phyloP scores from a whole-genome alignment of 2,329 filamentous ascomycete species.

The Xylaria sp. region DNA sequence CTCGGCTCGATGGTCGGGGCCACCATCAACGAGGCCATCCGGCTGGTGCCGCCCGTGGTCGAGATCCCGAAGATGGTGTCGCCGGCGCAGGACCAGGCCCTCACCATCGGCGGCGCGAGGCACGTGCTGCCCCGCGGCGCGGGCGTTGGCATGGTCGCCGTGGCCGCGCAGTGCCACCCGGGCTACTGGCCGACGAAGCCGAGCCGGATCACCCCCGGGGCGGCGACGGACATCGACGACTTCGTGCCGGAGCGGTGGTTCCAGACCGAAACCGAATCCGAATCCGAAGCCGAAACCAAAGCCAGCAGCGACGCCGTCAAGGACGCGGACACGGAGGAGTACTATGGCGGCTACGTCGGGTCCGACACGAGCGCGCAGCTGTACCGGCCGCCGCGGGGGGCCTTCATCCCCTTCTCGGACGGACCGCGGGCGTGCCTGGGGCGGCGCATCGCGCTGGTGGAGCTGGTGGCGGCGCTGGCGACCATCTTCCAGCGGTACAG shows the following conservation, averaged over 20 bases:
- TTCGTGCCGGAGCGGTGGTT: constrained; percentile 78
- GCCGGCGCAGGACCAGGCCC: constrained; percentile 52
- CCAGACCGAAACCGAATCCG: no score
- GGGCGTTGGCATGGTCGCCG: constrained; percentile 58
- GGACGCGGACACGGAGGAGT: constrained; percentile 53
- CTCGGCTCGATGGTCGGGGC: constrained; percentile 73
- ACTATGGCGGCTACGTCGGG: constrained; percentile 61
- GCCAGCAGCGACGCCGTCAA: constrained; percentile 21
- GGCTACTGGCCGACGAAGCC: constrained; percentile 68
- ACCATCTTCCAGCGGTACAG: constrained; percentile 62
- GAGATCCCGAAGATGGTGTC: constrained; percentile 70
- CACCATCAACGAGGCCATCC: constrained; percentile 76
- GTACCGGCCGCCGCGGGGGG: constrained; percentile 60
- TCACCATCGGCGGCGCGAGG: constrained; percentile 58
- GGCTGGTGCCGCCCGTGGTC: constrained; percentile 71
- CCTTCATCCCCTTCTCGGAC: constrained; percentile 62
- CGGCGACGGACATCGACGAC: constrained; percentile 62
- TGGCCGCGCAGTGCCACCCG: constrained; percentile 67
- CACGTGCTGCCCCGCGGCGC: constrained; percentile 51
- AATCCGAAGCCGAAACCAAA: no score
- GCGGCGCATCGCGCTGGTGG: constrained; percentile 61
- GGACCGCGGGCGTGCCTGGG: constrained; percentile 61
- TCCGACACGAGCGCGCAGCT: constrained; percentile 64
- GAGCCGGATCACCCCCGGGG: constrained; percentile 46
- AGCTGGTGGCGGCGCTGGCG: constrained; percentile 58